Evolutionary conservation across 2,329 filamentous ascomycete species (phyloP), one percentile per base, ranked within the genome.

Genomic region (Lizonia empirigonia): DNA sequence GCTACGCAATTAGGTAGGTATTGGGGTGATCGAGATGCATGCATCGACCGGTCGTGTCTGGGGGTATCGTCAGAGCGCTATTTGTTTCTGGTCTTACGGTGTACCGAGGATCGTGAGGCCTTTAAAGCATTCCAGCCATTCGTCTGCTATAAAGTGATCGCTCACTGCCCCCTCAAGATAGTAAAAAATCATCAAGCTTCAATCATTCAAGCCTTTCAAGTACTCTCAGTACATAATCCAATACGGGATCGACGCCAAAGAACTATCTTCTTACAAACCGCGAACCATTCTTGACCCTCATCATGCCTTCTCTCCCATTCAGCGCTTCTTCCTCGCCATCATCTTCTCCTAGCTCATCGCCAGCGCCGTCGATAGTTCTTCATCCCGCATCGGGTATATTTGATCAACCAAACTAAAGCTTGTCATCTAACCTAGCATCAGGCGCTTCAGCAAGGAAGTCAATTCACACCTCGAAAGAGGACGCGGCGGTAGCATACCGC

Each of bases 321-420:
- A 57, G 64, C 56, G 51, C 68, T 58, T 59, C 65, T 60, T 59
- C 70, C 55, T 71, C 70, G 63, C 64, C 70, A 60, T 60, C 65
- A 50, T 60, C 67, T 57, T 71, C 69, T 58, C 68, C 70, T 37
- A 66, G 50, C 50, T 51, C 65, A 32, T 63, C 66, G 48, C 59
- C 64, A 29, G 64, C 68, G 53, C 70, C 70, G 16, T 71, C 70
- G 58, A 73, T 73, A 70, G 68, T 73, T 65, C 69, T 73, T 52
- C 62, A 67, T 70, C 67, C 69, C 64, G 60, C 67, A 65, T 67
- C 68, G 69, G 70, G 70, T 73, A 72, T 72, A 71, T 66, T 65
- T 65, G 66, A 71, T 69, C 69, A 62, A 66, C 64, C 65, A 68
- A 57, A 66, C 60, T 59, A 59, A 67, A 60, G 60, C 68, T 67